A percentile compares a stretch with the other conserved stretches of the same genome.
Evolutionary conservation across 768 basidiomycete species (phyloP).

Genomic region (Mycena capillaripes): DNA sequence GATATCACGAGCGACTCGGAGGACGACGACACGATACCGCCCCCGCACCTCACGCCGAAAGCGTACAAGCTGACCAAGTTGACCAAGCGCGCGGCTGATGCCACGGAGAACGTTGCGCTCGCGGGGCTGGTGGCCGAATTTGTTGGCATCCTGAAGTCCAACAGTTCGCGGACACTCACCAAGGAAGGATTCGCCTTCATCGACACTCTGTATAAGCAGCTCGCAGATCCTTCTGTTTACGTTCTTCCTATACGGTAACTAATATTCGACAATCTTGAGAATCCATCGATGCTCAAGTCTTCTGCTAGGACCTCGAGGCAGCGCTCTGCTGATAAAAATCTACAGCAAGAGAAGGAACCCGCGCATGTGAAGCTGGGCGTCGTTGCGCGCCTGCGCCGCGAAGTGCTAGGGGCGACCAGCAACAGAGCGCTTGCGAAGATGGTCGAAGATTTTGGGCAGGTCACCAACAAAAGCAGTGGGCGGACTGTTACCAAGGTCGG

Average conservation of each 20-base stretch:
- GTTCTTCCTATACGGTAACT: conserved; percentile 67
- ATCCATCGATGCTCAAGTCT: neutral
- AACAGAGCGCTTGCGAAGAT: conserved; percentile 73
- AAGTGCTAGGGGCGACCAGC: conserved; percentile 63
- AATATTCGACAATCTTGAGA: conserved; percentile 35
- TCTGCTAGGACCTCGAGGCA: conserved; percentile 50
- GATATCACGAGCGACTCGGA: conserved; percentile 63
- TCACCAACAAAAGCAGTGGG: conserved; percentile 77
- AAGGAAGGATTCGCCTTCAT: conserved; percentile 75
- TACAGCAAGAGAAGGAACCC: conserved; percentile 57
- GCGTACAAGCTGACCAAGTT: conserved; percentile 67
- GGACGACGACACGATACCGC: conserved; percentile 41
- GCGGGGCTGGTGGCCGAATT: conserved; percentile 72
- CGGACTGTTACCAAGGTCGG: conserved; percentile 80
- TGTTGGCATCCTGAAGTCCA: conserved; percentile 71
- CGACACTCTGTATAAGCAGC: conserved; percentile 77
- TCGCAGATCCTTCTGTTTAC: conserved; percentile 76
- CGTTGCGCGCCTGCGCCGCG: conserved; percentile 68
- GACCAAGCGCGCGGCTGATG: conserved; percentile 55
- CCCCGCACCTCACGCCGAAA: conserved; percentile 59
- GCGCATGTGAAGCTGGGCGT: conserved; percentile 70
- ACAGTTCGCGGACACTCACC: conserved; percentile 60
- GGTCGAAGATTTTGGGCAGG: conserved; percentile 78
- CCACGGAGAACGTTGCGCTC: conserved; percentile 69
- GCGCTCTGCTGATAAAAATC: conserved; percentile 56